These are phyloP conservation scores for Lachancea sp. DNA, from an alignment of 805 yeast genomes.

Conservation along the genomic window DNA sequence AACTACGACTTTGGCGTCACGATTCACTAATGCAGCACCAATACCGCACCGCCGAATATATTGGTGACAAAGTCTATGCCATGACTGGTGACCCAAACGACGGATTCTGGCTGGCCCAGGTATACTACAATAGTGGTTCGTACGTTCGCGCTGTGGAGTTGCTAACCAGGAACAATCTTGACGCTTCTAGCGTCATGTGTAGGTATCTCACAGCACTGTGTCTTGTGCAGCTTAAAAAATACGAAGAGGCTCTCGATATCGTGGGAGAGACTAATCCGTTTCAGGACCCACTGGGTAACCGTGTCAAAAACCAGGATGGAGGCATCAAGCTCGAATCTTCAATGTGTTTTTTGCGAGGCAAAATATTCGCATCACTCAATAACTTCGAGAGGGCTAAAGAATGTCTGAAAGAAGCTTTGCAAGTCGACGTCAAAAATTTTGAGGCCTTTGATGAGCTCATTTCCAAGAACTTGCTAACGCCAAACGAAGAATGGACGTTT, in stretches of 20 bases:
- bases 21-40: slow-evolving; percentile 92
- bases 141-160: slow-evolving; percentile 73
- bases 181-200: slow-evolving; percentile 58
- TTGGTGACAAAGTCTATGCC: slow-evolving; percentile 84
- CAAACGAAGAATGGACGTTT: slow-evolving; percentile 83
- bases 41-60: slow-evolving; percentile 78
- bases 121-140: slow-evolving; percentile 67
- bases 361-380: slow-evolving; percentile 73
- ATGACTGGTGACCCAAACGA: slow-evolving; percentile 85
- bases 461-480: slow-evolving; percentile 65
- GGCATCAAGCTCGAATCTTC: slow-evolving; percentile 86
- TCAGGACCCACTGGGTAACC: slow-evolving; percentile 30
- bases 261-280: slow-evolving; percentile 82
- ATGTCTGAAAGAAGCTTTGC: slow-evolving; percentile 77
- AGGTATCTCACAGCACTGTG: slow-evolving; percentile 75
- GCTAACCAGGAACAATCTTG: slow-evolving; percentile 50
- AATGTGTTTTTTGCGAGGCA: slow-evolving; percentile 77
- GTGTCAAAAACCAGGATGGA: slow-evolving; percentile 55
- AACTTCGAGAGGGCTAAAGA: slow-evolving; percentile 82
- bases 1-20: slow-evolving; percentile 83
- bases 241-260: slow-evolving; percentile 85
- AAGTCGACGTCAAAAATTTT: slow-evolving; percentile 83
- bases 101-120: slow-evolving; percentile 95
- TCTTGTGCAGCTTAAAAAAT: slow-evolving; percentile 59
- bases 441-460: slow-evolving; percentile 85